Conservation (phyloP, 345 rosid genomes). For the Eucalyptus curtisii region DNA sequence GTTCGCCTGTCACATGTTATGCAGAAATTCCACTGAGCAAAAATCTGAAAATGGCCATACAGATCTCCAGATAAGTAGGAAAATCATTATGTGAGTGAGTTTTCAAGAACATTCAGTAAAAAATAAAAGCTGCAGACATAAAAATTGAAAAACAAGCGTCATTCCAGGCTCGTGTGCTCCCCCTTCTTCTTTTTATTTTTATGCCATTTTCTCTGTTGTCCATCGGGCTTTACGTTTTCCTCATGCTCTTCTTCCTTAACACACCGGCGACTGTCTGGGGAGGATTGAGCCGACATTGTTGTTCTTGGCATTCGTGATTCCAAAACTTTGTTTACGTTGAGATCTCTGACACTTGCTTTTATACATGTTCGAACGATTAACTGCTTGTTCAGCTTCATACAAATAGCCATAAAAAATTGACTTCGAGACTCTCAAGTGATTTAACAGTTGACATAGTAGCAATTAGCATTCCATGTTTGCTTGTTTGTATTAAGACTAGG, state of each 20-base stretch:
- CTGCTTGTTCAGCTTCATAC: neutral
- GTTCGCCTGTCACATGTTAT: neutral
- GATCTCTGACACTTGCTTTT: neutral
- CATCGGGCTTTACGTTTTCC: neutral
- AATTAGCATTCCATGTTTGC: neutral
- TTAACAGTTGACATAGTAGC: neutral
- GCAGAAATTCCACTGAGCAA: neutral
- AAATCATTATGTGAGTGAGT: neutral
- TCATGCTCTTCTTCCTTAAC: neutral
- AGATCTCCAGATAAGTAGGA: neutral
- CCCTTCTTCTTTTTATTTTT: neutral
- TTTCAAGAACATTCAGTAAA: neutral
- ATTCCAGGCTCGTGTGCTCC: neutral
- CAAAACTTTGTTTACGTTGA: neutral
- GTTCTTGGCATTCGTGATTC: neutral
- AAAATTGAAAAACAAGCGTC: neutral
- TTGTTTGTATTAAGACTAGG: neutral
- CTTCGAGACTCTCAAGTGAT: neutral
- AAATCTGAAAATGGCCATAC: neutral
- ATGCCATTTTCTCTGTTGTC: neutral
- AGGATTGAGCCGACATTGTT: neutral
- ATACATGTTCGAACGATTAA: neutral
- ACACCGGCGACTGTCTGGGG: neutral
- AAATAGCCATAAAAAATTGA: neutral
- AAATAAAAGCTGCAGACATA: neutral